Base-by-base conservation (phyloP, 805 yeast genomes). In the Saturnispora serradocipensis region DNA sequence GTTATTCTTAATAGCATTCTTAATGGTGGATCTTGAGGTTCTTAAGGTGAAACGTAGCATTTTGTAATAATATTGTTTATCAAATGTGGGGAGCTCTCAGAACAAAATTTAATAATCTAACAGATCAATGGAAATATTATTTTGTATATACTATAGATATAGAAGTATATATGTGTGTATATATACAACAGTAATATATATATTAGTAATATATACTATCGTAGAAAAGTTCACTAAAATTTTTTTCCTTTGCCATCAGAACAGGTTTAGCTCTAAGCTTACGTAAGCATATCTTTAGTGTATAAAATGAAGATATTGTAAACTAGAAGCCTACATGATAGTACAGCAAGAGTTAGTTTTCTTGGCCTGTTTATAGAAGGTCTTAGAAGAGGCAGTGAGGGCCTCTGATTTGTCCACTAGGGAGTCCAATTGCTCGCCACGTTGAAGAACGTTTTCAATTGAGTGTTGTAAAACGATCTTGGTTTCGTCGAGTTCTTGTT, bases 351-450 rank as follows among this genome's bases (percentile, higher is more conserved):
- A 86, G 68, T 88, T 88, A 11, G 91, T 83, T 69, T 90, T 91
- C 75, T 93, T 89, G 34, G 99, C 98, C 69, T 91, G 97, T 66
- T 88, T 90, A 74, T 91, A 93, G 67, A 93, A 93, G 86, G 89
- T 88, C 65, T 91, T 82, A 22, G 97, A 86, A 50, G 90, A 80
- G 18, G 87, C 77, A 35, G 93, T 84, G 63, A 93, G 76, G 1
- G 96, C 95, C 67, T 90, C 97, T 38, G 96, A 86, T 73, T 93
- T 93, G 65, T 91, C 97, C 42, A 93, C 98, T 60, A 93, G 75
- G 42, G 93, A 77, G 65, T 93, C 99, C 62, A 93, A 78, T 63
- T 89, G 89, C 69, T 93, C 99, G 48, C 99, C 99, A 67, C 99
- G 81, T 68, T 88, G 95, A 65, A 93, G 76, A 8, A 93, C 97